Evolutionary conservation across 2,329 filamentous ascomycete genomes (phyloP).

Genomic region (Nannizziopsis arthrosporioides): DNA sequence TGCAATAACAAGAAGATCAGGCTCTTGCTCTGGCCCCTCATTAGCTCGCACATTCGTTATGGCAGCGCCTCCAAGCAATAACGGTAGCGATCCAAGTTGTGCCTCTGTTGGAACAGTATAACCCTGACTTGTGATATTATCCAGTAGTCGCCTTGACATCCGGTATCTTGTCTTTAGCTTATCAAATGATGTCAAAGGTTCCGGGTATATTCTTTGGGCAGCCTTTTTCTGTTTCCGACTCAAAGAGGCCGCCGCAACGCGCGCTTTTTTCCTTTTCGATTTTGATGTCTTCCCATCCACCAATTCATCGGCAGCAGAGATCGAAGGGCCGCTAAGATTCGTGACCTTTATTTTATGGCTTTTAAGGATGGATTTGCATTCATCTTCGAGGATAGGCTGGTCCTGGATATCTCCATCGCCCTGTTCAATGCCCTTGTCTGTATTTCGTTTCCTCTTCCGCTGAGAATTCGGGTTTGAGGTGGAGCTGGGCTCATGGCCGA

Average conservation of each 20-base stretch:
- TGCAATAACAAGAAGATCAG: conserved; percentile 78
- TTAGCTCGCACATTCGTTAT: conserved; percentile 1
- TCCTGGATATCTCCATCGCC: conserved; percentile 18
- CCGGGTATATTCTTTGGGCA: conserved; percentile 55
- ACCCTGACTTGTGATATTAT: conserved; percentile 72
- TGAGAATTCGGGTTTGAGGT: conserved; percentile 3
- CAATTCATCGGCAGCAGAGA: conserved; percentile 20
- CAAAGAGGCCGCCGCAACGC: conserved; percentile 30
- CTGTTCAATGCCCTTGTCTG: conserved; percentile 3
- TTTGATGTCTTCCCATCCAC: conserved; percentile 42
- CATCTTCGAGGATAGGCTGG: conserved; percentile 47
- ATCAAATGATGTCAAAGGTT: conserved; percentile 65
- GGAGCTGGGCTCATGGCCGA: conserved; percentile 21
- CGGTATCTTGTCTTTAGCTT: conserved; percentile 59
- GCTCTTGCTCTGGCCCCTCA: conserved; percentile 23
- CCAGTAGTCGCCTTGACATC: conserved; percentile 60
- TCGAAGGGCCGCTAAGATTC: conserved; percentile 44
- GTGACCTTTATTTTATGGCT: conserved; percentile 78
- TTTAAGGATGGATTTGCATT: conserved; percentile 61
- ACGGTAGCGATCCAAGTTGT: conserved; percentile 71
- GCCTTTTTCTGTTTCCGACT: conserved; percentile 42
- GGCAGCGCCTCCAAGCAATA: conserved; percentile 49
- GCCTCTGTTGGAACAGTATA: conserved; percentile 87
- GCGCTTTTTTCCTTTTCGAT: conserved; percentile 47
- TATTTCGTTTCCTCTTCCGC: conserved; percentile 10